phyloP scores from a whole-genome alignment of 2,329 filamentous ascomycete species.

The Talaromyces amestolkiae region DNA sequence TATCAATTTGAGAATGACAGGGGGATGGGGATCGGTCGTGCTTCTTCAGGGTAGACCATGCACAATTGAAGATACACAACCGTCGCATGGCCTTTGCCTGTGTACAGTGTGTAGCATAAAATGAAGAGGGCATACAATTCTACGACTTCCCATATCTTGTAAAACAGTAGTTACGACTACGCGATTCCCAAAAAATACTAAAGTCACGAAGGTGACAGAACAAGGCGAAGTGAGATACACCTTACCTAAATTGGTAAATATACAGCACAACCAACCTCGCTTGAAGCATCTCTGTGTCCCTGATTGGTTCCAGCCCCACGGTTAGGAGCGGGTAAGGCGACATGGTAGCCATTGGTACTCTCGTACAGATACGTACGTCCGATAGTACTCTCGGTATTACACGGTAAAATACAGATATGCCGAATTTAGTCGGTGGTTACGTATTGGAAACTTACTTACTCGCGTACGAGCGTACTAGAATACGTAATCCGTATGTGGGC shows the following conservation, averaged over 20 bases:
- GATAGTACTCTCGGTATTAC: background rate
- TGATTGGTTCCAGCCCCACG: background rate
- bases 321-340: conserved; percentile 3
- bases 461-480: background rate
- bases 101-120: background rate
- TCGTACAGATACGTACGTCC: background rate
- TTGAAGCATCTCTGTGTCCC: background rate
- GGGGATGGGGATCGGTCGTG: background rate
- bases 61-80: background rate
- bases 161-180: background rate
- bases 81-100: background rate
- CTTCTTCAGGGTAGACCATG: background rate
- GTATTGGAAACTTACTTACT: background rate
- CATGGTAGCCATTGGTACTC: background rate
- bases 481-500: background rate
- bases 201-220: background rate
- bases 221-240: background rate
- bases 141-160: background rate
- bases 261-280: background rate
- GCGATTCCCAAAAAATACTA: background rate
- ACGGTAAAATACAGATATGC: background rate
- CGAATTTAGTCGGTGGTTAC: background rate
- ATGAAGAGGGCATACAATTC: background rate
- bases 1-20: conserved; percentile 7
- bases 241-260: background rate